phyloP scores from a whole-genome alignment of 2,329 filamentous ascomycete genomes.

The Clonostachys rosea region DNA sequence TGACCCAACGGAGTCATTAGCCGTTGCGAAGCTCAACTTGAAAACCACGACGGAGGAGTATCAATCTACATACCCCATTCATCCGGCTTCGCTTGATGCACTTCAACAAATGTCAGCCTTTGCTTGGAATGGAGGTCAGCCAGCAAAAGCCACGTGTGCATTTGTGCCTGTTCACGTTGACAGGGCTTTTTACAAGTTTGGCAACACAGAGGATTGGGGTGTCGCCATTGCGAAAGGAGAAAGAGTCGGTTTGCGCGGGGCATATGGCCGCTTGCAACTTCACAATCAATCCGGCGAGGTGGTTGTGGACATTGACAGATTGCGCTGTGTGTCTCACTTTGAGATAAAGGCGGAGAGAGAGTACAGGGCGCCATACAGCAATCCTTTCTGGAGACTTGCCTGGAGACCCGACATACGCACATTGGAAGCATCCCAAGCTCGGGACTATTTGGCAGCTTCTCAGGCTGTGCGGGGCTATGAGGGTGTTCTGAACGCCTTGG shows the following conservation, averaged over 20 bases:
- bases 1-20: neutral
- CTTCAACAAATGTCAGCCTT: neutral
- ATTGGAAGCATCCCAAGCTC: neutral
- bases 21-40: neutral
- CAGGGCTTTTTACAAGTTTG: neutral
- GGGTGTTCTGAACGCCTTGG: neutral
- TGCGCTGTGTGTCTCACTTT: neutral
- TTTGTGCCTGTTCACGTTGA: neutral
- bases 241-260: neutral
- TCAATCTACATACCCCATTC: neutral
- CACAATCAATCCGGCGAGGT: neutral
- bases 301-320: neutral
- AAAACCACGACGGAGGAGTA: neutral
- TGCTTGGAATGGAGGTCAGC: slow-evolving; percentile 1
- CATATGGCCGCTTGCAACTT: neutral
- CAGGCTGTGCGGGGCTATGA: neutral
- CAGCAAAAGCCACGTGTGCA: neutral
- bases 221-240: neutral
- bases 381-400: neutral
- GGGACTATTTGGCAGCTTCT: too few relatives aligned
- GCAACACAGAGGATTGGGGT: neutral
- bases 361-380: neutral
- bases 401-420: slow-evolving; percentile 2
- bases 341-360: neutral
- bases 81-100: slow-evolving; percentile 3